Percentiles rank a stretch among this genome's conserved stretches.
phyloP scores from a whole-genome alignment of 2,329 filamentous ascomycete species.

The Claviceps spartinae region DNA sequence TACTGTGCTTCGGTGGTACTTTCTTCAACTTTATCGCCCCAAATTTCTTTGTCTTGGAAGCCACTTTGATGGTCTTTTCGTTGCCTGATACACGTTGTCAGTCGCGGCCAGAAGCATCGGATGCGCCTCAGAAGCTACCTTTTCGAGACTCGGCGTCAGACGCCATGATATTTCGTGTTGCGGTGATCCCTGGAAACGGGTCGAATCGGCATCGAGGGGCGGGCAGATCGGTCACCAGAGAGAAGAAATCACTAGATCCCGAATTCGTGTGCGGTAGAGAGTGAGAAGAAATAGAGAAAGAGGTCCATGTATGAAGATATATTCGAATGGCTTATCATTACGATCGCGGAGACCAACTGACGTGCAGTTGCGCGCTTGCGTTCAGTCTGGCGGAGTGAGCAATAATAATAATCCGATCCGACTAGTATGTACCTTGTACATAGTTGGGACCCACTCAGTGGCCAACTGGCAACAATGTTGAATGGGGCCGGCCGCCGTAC shows the following conservation, averaged over 20 bases:
- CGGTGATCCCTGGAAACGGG: background rate
- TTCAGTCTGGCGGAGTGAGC: background rate
- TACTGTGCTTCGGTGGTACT: constrained; percentile 44
- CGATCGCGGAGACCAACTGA: background rate
- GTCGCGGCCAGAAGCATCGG: background rate
- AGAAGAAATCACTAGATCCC: background rate
- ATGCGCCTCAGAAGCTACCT: constrained; percentile 10
- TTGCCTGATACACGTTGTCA: background rate
- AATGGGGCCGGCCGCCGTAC: no score
- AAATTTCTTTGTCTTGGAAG: constrained; percentile 40
- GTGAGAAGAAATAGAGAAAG: background rate
- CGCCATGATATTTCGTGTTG: constrained; percentile 8
- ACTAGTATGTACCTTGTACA: no score
- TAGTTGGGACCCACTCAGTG: background rate
- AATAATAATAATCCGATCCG: background rate
- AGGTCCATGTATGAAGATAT: background rate
- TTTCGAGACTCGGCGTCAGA: constrained; percentile 15
- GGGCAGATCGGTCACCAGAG: background rate
- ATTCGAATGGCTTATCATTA: background rate
- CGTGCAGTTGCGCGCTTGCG: background rate
- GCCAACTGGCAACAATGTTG: background rate
- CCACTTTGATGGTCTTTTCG: constrained; percentile 49
- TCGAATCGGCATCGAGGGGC: background rate
- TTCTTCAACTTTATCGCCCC: constrained; percentile 51
- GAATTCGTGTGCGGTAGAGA: background rate